Evolutionary conservation across 371 early-diverging fungal species (phyloP).

Genomic region (Syncephalis plumigaleata): DNA sequence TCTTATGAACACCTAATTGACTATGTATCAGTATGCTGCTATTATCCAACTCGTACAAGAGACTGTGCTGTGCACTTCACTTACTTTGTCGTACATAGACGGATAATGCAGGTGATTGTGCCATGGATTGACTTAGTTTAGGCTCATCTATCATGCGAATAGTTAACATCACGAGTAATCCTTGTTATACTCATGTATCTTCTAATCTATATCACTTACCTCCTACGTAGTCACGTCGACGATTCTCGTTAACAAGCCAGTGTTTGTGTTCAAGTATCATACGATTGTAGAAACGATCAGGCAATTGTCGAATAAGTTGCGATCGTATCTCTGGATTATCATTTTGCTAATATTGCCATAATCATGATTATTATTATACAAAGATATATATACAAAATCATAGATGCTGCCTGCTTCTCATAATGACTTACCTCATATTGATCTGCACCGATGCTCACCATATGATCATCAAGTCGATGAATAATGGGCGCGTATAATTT

Average conservation of each 20-base stretch:
- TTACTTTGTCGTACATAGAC: not conserved
- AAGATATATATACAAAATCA: not conserved
- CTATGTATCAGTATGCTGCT: too few relatives aligned
- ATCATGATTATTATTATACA: not conserved
- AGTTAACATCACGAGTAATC: too few relatives aligned
- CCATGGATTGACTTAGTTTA: not conserved
- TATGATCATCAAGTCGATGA: constrained; percentile 45
- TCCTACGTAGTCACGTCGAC: constrained; percentile 1
- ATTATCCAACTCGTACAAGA: constrained; percentile 1
- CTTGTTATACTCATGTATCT: too few relatives aligned
- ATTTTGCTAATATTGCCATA: constrained; percentile 24
- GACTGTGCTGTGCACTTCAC: constrained; percentile 3
- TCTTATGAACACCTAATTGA: constrained; percentile 9
- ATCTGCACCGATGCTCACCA: constrained; percentile 31
- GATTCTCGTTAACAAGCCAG: not conserved
- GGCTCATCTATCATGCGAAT: not conserved
- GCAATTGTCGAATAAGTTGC: constrained; percentile 42
- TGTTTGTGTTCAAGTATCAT: constrained; percentile 4
- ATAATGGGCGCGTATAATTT: constrained; percentile 62
- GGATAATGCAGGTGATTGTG: constrained; percentile 1
- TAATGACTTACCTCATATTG: constrained; percentile 2
- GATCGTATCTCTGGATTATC: constrained; percentile 32
- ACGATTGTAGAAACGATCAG: constrained; percentile 13
- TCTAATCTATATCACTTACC: too few relatives aligned
- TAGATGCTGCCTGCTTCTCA: too few relatives aligned